phyloP scores from a whole-genome alignment of 305 asterid genomes.

The Solanum hybrid region DNA sequence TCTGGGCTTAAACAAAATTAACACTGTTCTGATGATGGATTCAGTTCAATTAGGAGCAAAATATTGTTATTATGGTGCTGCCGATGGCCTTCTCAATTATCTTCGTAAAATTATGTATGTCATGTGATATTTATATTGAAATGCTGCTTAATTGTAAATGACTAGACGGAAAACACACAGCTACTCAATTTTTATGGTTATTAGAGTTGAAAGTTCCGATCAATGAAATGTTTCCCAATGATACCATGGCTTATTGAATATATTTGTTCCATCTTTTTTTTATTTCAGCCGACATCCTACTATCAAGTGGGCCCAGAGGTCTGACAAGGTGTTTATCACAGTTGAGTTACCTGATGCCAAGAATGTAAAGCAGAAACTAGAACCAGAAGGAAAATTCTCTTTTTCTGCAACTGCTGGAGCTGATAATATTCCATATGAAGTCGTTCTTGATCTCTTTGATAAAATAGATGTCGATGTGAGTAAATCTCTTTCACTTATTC shows the following conservation, averaged over 20 bases:
- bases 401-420: constrained; percentile 52
- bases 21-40: neutral
- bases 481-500: neutral
- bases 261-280: neutral
- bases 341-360: constrained; percentile 59
- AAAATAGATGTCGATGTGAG: constrained; percentile 53
- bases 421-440: constrained; percentile 35
- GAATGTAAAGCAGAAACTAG: constrained; percentile 49
- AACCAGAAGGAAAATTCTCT: constrained; percentile 45
- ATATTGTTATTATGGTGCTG: neutral
- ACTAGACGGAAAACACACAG: neutral
- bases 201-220: neutral
- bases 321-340: constrained; percentile 41
- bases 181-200: neutral
- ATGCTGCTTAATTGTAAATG: neutral
- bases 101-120: neutral
- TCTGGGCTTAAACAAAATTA: neutral
- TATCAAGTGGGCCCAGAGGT: constrained; percentile 64
- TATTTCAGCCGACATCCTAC: constrained; percentile 39
- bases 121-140: neutral
- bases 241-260: neutral
- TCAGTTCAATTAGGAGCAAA: neutral
- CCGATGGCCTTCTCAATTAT: neutral
- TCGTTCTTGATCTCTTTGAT: constrained; percentile 46
- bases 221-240: neutral